Evolutionary conservation across 2,329 filamentous ascomycete species (phyloP).

Genomic region (Hyphodiscus sp.): DNA sequence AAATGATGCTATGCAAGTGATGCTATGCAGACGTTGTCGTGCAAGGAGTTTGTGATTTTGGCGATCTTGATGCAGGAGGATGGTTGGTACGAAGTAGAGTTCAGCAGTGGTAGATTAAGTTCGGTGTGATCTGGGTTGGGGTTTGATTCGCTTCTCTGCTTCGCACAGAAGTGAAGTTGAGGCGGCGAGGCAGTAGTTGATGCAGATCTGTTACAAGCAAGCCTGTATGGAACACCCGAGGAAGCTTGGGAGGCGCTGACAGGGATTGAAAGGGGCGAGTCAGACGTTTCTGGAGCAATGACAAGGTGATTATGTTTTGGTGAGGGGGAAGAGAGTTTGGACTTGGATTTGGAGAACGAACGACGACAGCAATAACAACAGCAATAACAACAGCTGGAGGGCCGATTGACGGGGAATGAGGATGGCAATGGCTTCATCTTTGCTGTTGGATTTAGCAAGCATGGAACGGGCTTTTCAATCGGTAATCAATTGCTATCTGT

Average conservation of each 20-base stretch:
- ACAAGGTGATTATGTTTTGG: too few relatives aligned
- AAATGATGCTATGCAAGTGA: too few relatives aligned
- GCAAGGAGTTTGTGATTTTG: not conserved
- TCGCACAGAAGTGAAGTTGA: conserved; percentile 9
- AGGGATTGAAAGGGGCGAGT: not conserved
- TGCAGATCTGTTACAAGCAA: conserved; percentile 33
- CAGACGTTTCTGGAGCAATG: not conserved
- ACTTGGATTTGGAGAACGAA: too few relatives aligned
- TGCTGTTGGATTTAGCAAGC: not conserved
- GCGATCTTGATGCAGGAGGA: conserved; percentile 1
- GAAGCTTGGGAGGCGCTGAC: conserved; percentile 22
- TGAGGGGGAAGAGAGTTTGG: not conserved
- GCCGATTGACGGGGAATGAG: not conserved
- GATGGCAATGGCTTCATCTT: not conserved
- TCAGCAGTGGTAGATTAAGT: not conserved
- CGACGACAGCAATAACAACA: too few relatives aligned
- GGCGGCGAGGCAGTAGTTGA: conserved; percentile 35
- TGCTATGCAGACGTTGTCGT: not conserved
- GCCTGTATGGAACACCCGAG: conserved; percentile 27
- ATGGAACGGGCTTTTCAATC: not conserved
- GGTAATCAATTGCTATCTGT: not conserved
- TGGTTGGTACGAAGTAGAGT: not conserved
- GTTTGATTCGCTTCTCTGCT: too few relatives aligned
- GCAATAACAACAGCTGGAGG: too few relatives aligned
- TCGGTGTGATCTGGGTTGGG: not conserved